Base-by-base conservation (phyloP, 2,329 filamentous ascomycete genomes). In the Microcera coccophila region DNA sequence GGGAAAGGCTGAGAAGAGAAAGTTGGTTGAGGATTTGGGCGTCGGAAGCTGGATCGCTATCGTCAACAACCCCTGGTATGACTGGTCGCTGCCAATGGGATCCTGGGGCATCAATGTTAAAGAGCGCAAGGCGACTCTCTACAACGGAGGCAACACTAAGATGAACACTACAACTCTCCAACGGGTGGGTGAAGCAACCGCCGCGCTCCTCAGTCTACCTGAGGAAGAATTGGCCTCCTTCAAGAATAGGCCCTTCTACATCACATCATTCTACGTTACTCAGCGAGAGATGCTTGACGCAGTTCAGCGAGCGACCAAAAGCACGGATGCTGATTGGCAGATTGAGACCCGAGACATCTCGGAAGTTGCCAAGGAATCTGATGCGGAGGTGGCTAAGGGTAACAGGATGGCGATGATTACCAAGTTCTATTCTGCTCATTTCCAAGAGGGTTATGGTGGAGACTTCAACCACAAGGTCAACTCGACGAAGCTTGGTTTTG, bases 251-350 rank as follows among this genome's bases (percentile, higher is more conserved):
- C 37, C 50, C 2, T 55, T 81, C 9, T 76, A 71, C 49, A 47
- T 80, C 15, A 68, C 65, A 19, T 79, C 74, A 36, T 85, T 83
- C 64, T 58, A 63, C 11, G 48, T 83, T 47, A 76, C 63, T 44
- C 82, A 85, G 60, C 69, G 69, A 17, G 81, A 85, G 15, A 84
- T 86, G 68, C 71, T 85, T 42, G 74, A 75, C 24, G 73, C 71
- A n/a, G 63, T 81, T 15, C 71, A 80, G 52, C 74, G 78, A 1
- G 79, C 79, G 10, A 76, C 76, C 0, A 72, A 72, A 0, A 78
- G 74, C 1, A 74, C 63, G 3, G 74, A 81, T 35, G 62, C 59
- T 0, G 81, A 85, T 55, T 67, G 66, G 52, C 26, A 44, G 17
- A 46, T 55, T 21, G 41, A 41, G 36, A 20, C 20, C 10, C 36